phyloP scores from a whole-genome alignment of 2,329 filamentous ascomycete genomes.

The Septoria petroselini region DNA sequence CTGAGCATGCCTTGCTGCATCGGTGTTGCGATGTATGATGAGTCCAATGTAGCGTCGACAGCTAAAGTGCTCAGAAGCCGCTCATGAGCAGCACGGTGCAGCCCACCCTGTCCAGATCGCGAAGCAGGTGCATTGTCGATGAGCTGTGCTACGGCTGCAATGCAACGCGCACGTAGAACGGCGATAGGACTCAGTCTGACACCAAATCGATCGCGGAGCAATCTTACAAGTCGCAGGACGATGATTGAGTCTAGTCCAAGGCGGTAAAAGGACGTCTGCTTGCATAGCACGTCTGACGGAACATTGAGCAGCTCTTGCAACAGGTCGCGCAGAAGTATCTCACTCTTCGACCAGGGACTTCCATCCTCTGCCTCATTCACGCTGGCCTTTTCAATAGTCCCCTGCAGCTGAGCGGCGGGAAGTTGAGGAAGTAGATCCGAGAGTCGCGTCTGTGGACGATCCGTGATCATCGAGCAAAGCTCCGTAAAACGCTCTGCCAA shows the following conservation, averaged over 20 bases:
- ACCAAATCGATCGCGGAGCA: background rate
- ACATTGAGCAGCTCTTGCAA: background rate
- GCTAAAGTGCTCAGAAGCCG: background rate
- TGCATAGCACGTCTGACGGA: background rate
- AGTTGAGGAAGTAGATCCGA: background rate
- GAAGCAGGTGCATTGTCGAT: background rate
- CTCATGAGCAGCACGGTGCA: too few relatives aligned
- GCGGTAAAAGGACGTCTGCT: conserved; percentile 8
- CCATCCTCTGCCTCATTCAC: background rate
- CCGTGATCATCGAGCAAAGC: background rate
- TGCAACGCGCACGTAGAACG: background rate
- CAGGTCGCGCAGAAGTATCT: background rate
- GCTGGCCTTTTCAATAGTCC: background rate
- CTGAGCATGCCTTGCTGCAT: background rate
- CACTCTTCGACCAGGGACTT: background rate
- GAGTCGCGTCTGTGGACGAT: background rate
- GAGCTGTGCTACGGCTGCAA: background rate
- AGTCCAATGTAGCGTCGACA: background rate
- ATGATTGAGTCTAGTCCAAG: conserved; percentile 8
- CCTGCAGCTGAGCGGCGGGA: background rate
- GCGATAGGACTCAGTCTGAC: background rate
- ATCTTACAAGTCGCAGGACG: conserved; percentile 2
- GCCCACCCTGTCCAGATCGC: background rate
- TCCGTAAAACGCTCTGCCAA: background rate
- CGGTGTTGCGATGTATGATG: background rate